A percentile compares a stretch with the other conserved stretches of the same genome.
Evolutionary conservation across 2,329 filamentous ascomycete genomes (phyloP).

Genomic region (Colletotrichum shisoi): DNA sequence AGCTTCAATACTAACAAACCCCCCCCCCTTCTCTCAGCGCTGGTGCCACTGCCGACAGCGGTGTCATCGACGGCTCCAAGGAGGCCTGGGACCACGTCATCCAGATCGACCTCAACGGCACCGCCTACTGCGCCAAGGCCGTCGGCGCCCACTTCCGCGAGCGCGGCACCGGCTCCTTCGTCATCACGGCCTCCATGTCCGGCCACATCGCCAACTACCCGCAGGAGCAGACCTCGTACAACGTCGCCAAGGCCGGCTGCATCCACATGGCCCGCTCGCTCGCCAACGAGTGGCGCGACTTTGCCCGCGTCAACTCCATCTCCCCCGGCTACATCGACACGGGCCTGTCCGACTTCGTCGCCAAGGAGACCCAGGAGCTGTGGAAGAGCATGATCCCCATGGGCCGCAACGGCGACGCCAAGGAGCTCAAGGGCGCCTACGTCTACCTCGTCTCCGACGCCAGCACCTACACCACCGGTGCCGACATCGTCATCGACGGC

Average conservation of each 20-base stretch:
- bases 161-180: constrained; percentile 69
- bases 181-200: constrained; percentile 75
- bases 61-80: constrained; percentile 72
- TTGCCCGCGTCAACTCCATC: constrained; percentile 71
- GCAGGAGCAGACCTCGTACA: constrained; percentile 73
- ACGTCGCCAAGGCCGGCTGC: constrained; percentile 68
- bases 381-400: constrained; percentile 80
- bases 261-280: constrained; percentile 56
- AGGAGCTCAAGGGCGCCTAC: constrained; percentile 80
- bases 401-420: constrained; percentile 70
- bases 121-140: constrained; percentile 73
- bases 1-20: constrained; percentile 14
- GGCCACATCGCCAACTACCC: constrained; percentile 76
- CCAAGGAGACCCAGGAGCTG: constrained; percentile 71
- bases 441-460: constrained; percentile 80
- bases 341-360: constrained; percentile 72
- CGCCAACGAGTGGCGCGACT: constrained; percentile 74
- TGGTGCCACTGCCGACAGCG: constrained; percentile 72
- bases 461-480: constrained; percentile 76
- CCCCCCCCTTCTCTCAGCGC: constrained; percentile 53
- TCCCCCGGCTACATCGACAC: constrained; percentile 75
- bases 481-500: constrained; percentile 76
- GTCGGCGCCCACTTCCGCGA: constrained; percentile 71
- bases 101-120: constrained; percentile 70
- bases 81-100: constrained; percentile 72